These are phyloP conservation scores for Scedosporium apiospermum DNA, from an alignment of 2,329 filamentous ascomycete species.

Conservation along the genomic window DNA sequence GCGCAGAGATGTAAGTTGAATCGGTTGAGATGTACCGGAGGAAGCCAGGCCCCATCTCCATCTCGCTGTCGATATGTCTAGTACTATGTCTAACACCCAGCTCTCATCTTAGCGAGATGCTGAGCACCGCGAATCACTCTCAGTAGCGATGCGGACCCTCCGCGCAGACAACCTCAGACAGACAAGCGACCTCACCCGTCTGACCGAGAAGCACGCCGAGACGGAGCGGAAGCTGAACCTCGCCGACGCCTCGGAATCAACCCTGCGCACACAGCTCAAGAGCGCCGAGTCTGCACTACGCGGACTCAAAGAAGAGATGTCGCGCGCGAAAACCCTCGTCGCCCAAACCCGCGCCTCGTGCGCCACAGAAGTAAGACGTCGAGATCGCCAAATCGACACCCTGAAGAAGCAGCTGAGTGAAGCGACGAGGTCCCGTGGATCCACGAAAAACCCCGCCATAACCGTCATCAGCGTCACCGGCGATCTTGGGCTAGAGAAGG, in stretches of 20 bases:
- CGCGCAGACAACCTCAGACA: conserved; percentile 69
- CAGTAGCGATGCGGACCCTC: conserved; percentile 65
- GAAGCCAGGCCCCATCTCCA: background rate
- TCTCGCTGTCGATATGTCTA: background rate
- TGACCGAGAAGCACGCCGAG: conserved; percentile 44
- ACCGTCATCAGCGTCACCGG: conserved; percentile 49
- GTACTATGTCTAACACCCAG: background rate
- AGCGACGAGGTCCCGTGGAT: conserved; percentile 51
- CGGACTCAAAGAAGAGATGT: conserved; percentile 74
- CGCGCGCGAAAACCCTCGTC: conserved; percentile 67
- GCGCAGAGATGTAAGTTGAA: conserved; percentile 65
- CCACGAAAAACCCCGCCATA: conserved; percentile 42
- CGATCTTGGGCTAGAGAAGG: conserved; percentile 40
- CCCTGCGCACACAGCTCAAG: conserved; percentile 59
- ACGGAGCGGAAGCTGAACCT: conserved; percentile 45
- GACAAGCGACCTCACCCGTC: conserved; percentile 54
- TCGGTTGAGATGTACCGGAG: background rate
- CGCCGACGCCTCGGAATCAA: conserved; percentile 60
- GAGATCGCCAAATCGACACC: conserved; percentile 79
- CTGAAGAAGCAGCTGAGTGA: conserved; percentile 81
- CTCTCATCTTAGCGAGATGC: conserved; percentile 60
- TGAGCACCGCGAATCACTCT: conserved; percentile 76
- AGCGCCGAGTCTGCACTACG: conserved; percentile 65
- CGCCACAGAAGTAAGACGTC: conserved; percentile 81
- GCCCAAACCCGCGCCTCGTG: conserved; percentile 79